phyloP scores from a whole-genome alignment of 176 grass and related monocot genomes.

The Triticum aestivum region IWGSC_CS_RefSeq_v2.1 NC_057800.1:544494313-544494812 shows the following conservation, averaged over 20 bases:
- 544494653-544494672: conserved; percentile 61
- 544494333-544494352: conserved; percentile 8
- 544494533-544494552: conserved; percentile 52
- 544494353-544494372: conserved; percentile 32
- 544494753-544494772: conserved; percentile 50
- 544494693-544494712: conserved; percentile 46
- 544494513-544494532: conserved; percentile 61
- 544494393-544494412: conserved; percentile 42
- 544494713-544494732: conserved; percentile 62
- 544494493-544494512: conserved; percentile 54
- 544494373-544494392: conserved; percentile 36
- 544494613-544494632: conserved; percentile 43
- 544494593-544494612: conserved; percentile 41
- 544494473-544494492: conserved; percentile 60
- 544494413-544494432: conserved; percentile 66
- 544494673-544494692: conserved; percentile 52
- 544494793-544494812: conserved; percentile 28
- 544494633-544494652: conserved; percentile 43
- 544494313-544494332: conserved; percentile 48
- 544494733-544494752: conserved; percentile 66
- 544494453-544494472: conserved; percentile 86
- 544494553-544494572: conserved; percentile 13
- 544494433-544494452: conserved; percentile 75
- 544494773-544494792: conserved; percentile 49
- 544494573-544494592: conserved; percentile 24